Conservation (phyloP, 768 basidiomycete species). For the Lactarius deliciosus region DNA sequence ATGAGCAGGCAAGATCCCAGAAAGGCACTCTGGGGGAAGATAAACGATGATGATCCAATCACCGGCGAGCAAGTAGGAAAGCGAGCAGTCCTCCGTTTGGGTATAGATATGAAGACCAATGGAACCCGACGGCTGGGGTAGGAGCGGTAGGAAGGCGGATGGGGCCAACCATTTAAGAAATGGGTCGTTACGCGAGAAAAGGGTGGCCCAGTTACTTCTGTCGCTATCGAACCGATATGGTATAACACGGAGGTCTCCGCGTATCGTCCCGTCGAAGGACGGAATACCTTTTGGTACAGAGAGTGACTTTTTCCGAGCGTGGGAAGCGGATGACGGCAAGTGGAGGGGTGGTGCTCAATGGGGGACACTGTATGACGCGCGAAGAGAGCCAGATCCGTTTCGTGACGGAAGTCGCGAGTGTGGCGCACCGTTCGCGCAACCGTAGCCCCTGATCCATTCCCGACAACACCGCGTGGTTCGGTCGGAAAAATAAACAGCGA, state of each 20-base stretch:
- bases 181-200: neutral
- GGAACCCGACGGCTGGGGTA: neutral
- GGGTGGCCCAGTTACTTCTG: neutral
- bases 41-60: conserved; percentile 15
- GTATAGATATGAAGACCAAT: neutral
- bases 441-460: conserved; percentile 7
- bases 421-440: neutral
- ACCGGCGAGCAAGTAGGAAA: neutral
- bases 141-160: neutral
- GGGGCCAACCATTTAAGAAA: neutral
- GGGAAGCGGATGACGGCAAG: conserved; percentile 5
- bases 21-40: conserved; percentile 8
- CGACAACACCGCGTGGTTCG: neutral
- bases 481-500: neutral
- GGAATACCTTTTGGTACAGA: neutral
- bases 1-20: neutral
- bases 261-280: neutral
- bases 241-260: neutral
- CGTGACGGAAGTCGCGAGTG: neutral
- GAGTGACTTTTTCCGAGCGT: neutral
- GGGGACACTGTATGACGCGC: conserved; percentile 16
- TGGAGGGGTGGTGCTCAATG: neutral
- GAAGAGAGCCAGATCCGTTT: neutral
- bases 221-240: neutral
- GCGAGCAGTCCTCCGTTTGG: neutral